Percentiles rank a stretch among this genome's conserved stretches.
Evolutionary conservation across 1,284 basidiomycete species (phyloP).

Genomic region (Stygiomarasmius scandens): DNA sequence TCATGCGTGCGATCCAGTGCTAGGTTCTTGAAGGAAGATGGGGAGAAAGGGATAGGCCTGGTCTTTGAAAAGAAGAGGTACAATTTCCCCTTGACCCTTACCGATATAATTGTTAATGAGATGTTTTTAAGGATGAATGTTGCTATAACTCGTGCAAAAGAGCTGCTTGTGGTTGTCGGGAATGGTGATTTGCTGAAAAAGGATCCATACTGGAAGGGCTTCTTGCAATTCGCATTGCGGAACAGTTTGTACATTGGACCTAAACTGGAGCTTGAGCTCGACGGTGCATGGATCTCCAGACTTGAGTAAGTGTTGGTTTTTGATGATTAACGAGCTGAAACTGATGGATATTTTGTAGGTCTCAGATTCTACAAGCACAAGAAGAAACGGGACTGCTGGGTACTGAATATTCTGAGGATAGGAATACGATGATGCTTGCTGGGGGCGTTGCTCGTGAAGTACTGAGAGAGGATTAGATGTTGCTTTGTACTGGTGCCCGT

Average conservation of each 20-base stretch:
- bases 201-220: constrained; percentile 51
- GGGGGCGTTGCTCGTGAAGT: constrained; percentile 42
- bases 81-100: no score
- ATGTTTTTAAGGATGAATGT: constrained; percentile 45
- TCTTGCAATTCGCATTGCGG: constrained; percentile 44
- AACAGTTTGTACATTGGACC: constrained; percentile 49
- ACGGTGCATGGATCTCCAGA: constrained; percentile 48
- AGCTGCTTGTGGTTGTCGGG: constrained; percentile 46
- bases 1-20: constrained; percentile 46
- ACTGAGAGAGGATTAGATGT: constrained; percentile 29
- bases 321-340: constrained; percentile 24
- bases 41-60: constrained; percentile 42
- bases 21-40: constrained; percentile 47
- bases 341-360: constrained; percentile 7
- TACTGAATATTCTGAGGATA: constrained; percentile 27
- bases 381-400: constrained; percentile 21
- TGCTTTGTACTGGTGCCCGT: no score
- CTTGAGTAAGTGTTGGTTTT: constrained; percentile 38
- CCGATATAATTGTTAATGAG: background rate
- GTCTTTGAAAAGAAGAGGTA: constrained; percentile 48
- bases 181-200: constrained; percentile 40
- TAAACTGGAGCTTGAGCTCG: constrained; percentile 39
- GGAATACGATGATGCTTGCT: constrained; percentile 35
- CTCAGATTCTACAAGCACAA: constrained; percentile 11
- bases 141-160: constrained; percentile 49